phyloP scores from a whole-genome alignment of 768 basidiomycete genomes.

The Suillus luteus region DNA sequence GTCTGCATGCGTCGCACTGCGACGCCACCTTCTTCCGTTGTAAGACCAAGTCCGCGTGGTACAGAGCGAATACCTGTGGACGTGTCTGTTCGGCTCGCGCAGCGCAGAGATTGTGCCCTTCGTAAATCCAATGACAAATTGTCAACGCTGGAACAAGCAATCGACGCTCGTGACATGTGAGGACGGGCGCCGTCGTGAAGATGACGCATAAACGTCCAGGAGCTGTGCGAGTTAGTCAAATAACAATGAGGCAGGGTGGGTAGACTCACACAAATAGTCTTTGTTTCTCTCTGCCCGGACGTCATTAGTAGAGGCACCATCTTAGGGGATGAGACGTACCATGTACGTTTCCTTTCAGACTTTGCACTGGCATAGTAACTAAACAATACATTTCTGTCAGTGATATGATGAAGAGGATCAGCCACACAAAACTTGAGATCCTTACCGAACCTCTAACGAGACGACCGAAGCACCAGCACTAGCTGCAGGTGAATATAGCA shows the following conservation, averaged over 20 bases:
- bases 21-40: conserved; percentile 84
- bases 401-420: not conserved
- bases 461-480: conserved; percentile 15
- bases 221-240: conserved; percentile 18
- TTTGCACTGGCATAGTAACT: conserved; percentile 49
- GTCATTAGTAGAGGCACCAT: not conserved
- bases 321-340: conserved; percentile 16
- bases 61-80: conserved; percentile 73
- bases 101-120: conserved; percentile 44
- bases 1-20: conserved; percentile 83
- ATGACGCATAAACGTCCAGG: conserved; percentile 41
- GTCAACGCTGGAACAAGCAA: conserved; percentile 19
- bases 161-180: conserved; percentile 28
- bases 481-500: conserved; percentile 26
- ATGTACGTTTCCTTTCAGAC: conserved; percentile 18
- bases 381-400: conserved; percentile 50
- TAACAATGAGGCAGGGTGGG: not conserved
- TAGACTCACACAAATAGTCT: conserved; percentile 28
- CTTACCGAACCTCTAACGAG: conserved; percentile 23
- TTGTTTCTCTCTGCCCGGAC: conserved; percentile 34
- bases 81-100: conserved; percentile 80
- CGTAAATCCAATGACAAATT: conserved; percentile 25
- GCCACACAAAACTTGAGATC: not conserved
- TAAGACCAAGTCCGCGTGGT: conserved; percentile 85
- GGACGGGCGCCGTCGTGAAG: conserved; percentile 40